Base-by-base conservation (phyloP, 768 basidiomycete species). In the Mycena kentingensis region DNA sequence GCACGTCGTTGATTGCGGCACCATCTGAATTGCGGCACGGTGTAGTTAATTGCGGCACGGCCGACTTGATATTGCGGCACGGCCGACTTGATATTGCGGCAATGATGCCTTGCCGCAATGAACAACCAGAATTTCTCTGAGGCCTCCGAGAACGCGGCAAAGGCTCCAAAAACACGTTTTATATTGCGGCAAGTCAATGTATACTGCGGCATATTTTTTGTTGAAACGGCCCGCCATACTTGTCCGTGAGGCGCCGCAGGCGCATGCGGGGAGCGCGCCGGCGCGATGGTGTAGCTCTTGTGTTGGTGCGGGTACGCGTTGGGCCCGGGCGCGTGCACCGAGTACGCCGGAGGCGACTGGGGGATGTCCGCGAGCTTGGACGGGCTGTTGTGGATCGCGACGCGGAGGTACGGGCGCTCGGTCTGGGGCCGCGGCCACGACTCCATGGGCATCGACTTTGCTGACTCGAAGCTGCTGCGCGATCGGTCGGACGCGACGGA, bases 211-310 rank as follows among this genome's bases (percentile, higher is more conserved):
- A n/a, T n/a, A n/a, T n/a, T n/a, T n/a, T n/a, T n/a, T n/a, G n/a
- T n/a, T n/a, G n/a, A n/a, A n/a, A n/a, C n/a, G n/a, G n/a, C n/a
- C n/a, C n/a, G n/a, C n/a, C n/a, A n/a, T n/a, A n/a, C n/a, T n/a
- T n/a, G 47, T 4, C 65, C 57, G n/a, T 73, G 65, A 25, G 73
- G 64, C n/a, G n/a, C n/a, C n/a, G n/a, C n/a, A 38, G n/a, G 64
- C 46, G 49, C 63, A 44, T 11, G 54, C 56, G 27, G 46, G 24
- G 12, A 49, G 60, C 41, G 60, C 51, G 52, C 52, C 1, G 47
- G 16, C 25, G 47, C 43, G 60, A 60, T 61, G 1, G 69, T 65
- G 35, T 48, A 56, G 22, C 63, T 54, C 16, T 50, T 37, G 63
- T 47, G 58, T 32, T 15, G 58, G 49, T 22, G 55, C 49, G 24